A percentile compares a stretch with the other conserved stretches of the same genome.
These are phyloP conservation scores for Picea abies DNA, from an alignment of 83 land plant genomes.

Conservation along the genomic window DNA sequence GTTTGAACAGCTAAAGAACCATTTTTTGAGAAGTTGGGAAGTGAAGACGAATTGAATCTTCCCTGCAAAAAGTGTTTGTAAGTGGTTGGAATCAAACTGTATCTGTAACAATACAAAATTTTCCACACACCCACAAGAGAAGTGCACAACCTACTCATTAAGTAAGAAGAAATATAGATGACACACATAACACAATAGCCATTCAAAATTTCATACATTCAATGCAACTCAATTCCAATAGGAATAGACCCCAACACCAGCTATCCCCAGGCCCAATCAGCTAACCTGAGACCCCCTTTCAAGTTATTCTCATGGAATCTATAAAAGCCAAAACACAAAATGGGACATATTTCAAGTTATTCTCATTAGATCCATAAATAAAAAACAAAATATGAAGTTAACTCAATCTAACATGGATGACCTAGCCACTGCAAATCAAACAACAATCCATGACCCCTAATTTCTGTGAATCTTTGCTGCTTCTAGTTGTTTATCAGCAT, in stretches of 20 bases:
- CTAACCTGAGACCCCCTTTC: neutral
- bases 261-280: neutral
- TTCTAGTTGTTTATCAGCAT: too few species aligned
- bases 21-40: slow-evolving; percentile 22
- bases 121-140: neutral
- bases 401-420: neutral
- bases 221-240: neutral
- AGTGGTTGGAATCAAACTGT: neutral
- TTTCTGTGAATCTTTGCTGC: too few species aligned
- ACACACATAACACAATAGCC: too few species aligned
- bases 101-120: neutral
- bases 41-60: slow-evolving; percentile 31
- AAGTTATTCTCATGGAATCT: neutral
- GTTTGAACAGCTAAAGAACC: slow-evolving; percentile 19
- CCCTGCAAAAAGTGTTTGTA: slow-evolving; percentile 31
- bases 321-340: neutral
- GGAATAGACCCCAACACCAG: neutral
- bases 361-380: too few species aligned
- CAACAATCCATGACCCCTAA: too few species aligned
- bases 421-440: too few species aligned
- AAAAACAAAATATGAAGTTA: neutral
- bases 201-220: neutral
- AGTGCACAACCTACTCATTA: neutral
- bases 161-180: neutral
- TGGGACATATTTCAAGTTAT: too few species aligned